Percentiles rank a stretch among this genome's conserved stretches.
Evolutionary conservation across 1,284 basidiomycete genomes (phyloP).

Genomic region (Cutaneotrichosporon cavernicola): DNA sequence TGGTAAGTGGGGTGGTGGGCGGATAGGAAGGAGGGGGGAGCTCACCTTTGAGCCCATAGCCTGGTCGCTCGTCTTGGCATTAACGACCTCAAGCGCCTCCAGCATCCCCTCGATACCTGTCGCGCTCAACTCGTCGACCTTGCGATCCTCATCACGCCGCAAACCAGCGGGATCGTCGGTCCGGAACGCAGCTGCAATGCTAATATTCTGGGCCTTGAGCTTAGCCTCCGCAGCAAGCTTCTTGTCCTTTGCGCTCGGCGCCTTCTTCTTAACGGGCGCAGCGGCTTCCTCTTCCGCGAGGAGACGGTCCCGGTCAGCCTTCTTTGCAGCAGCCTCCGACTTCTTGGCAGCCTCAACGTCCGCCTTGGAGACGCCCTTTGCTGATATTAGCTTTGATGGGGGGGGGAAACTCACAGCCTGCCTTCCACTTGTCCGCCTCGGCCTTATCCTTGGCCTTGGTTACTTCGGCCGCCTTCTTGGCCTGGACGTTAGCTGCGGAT

Average conservation of each 20-base stretch:
- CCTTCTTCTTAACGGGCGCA: conserved; percentile 60
- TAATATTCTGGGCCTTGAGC: conserved; percentile 19
- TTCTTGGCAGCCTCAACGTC: conserved; percentile 64
- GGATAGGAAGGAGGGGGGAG: too few species aligned
- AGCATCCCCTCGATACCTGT: conserved; percentile 89
- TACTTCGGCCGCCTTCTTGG: conserved; percentile 54
- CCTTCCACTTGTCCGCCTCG: conserved; percentile 75
- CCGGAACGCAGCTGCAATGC: conserved; percentile 33
- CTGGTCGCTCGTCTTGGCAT: conserved; percentile 87
- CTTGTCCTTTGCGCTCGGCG: conserved; percentile 39
- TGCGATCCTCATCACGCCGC: conserved; percentile 53
- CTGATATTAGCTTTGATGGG: conserved; percentile 23
- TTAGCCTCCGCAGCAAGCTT: conserved; percentile 24
- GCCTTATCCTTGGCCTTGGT: conserved; percentile 54
- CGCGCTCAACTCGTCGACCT: conserved; percentile 70
- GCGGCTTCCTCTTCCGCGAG: conserved; percentile 79
- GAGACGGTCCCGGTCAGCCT: conserved; percentile 56
- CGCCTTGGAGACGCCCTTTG: conserved; percentile 58
- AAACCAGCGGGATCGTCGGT: conserved; percentile 65
- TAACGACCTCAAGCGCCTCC: conserved; percentile 84
- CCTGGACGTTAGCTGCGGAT: conserved; percentile 54
- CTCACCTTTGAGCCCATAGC: conserved; percentile 63
- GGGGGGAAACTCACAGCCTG: conserved; percentile 59
- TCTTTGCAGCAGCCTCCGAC: conserved; percentile 57
- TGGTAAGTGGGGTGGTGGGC: too few species aligned